phyloP scores from a whole-genome alignment of 78 protist genomes.

The Dictyostelium firmibasis region DNA sequence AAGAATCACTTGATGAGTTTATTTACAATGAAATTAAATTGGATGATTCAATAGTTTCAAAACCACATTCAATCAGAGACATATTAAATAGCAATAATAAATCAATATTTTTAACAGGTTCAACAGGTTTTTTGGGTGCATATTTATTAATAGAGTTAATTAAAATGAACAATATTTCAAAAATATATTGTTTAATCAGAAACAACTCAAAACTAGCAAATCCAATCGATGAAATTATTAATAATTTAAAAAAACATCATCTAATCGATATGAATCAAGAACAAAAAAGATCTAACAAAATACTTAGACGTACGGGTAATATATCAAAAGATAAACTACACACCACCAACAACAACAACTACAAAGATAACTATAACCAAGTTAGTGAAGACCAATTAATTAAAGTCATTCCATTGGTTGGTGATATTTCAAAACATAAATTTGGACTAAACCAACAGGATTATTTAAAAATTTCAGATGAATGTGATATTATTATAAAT shows the following conservation, averaged over 20 bases:
- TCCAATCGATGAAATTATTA: neutral
- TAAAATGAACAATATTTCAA: neutral
- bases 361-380: no score
- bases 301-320: no score
- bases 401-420: neutral
- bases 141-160: neutral
- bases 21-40: neutral
- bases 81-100: neutral
- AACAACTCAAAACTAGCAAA: neutral
- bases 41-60: neutral
- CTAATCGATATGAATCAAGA: neutral
- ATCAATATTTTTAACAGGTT: conserved; percentile 40
- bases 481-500: conserved; percentile 27
- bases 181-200: conserved; percentile 42
- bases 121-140: no score
- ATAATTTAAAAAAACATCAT: neutral
- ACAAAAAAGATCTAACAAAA: no score
- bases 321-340: no score
- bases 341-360: no score
- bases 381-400: neutral
- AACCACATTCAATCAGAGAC: neutral
- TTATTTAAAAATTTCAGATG: neutral
- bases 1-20: neutral
- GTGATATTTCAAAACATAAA: neutral
- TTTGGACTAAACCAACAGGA: neutral